A percentile compares a stretch with the other conserved stretches of the same genome.
Evolutionary conservation across 345 rosid genomes (phyloP).

Genomic region (Corymbia maculata): DNA sequence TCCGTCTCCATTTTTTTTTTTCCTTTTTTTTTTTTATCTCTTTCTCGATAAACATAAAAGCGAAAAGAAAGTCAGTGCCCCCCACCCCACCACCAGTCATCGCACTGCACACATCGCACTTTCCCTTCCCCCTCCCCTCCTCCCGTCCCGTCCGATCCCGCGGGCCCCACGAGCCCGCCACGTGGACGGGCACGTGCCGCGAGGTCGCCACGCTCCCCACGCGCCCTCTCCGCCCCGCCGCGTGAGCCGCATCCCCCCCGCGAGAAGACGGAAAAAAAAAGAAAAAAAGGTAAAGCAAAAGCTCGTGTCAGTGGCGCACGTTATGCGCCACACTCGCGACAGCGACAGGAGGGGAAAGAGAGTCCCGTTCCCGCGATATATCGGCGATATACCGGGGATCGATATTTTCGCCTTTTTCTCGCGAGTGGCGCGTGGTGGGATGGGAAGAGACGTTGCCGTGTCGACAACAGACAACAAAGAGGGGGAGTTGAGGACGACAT

Average conservation of each 20-base stretch:
- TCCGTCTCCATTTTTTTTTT: background rate
- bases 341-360: background rate
- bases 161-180: background rate
- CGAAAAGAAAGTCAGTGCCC: background rate
- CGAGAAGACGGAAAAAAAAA: background rate
- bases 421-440: background rate
- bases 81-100: background rate
- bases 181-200: background rate
- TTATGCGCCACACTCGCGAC: background rate
- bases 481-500: background rate
- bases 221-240: background rate
- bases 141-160: too few species aligned
- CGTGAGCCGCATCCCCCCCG: background rate
- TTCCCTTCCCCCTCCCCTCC: background rate
- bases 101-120: background rate
- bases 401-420: background rate
- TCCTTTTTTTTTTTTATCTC: rapidly evolving
- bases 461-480: background rate
- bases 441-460: background rate
- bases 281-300: too few species aligned
- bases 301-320: background rate
- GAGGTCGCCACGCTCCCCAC: background rate
- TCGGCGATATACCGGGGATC: background rate
- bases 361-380: background rate
- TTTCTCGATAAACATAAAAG: background rate